phyloP scores from a whole-genome alignment of 768 basidiomycete genomes.

The Strobilomyces confusus region DNA sequence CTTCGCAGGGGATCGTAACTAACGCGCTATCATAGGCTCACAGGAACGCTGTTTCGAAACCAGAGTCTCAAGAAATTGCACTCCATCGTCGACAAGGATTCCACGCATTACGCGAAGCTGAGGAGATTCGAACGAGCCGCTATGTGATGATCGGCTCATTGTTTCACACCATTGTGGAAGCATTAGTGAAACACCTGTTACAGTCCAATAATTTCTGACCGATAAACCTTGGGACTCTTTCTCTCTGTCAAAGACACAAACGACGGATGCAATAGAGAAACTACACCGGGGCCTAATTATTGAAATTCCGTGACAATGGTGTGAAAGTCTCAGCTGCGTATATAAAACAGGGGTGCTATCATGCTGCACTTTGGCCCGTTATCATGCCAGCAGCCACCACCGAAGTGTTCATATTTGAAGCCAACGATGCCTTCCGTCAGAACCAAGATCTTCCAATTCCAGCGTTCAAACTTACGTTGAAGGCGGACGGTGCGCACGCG shows the following conservation, averaged over 20 bases:
- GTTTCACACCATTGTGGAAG: no score
- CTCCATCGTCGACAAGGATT: not conserved
- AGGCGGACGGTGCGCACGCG: conserved; percentile 9
- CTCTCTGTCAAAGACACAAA: no score
- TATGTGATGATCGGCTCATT: no score
- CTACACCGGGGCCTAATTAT: no score
- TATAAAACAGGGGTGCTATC: not conserved
- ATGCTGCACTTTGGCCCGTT: not conserved
- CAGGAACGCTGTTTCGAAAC: not conserved
- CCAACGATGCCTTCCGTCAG: conserved; percentile 4
- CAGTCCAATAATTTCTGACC: no score
- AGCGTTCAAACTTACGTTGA: conserved; percentile 9
- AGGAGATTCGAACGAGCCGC: not conserved
- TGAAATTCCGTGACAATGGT: not conserved
- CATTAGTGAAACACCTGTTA: no score
- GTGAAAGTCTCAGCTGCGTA: not conserved
- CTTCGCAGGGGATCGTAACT: not conserved
- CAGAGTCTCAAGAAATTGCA: not conserved
- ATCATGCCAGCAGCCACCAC: conserved; percentile 12
- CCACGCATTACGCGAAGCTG: not conserved
- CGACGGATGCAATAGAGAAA: no score
- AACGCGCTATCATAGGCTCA: not conserved
- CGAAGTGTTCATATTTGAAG: conserved; percentile 18
- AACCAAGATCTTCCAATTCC: not conserved
- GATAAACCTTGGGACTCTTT: no score